These are phyloP conservation scores for Lepidopterella palustris DNA, from an alignment of 495 filamentous ascomycete genomes.

Conservation along the genomic window DNA sequence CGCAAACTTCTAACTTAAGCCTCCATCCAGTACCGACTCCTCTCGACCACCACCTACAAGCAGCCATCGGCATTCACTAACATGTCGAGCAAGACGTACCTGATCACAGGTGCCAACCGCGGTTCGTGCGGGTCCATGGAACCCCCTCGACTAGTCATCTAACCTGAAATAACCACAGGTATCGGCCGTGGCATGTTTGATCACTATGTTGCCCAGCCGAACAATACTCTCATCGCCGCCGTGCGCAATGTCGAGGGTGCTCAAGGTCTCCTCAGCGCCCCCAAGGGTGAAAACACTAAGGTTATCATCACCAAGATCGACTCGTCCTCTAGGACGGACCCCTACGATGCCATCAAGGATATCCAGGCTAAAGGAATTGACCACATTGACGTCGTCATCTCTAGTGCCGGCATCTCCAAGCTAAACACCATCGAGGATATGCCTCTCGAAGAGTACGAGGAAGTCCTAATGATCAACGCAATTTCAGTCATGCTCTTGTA, in stretches of 20 bases:
- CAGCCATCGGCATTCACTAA: not conserved
- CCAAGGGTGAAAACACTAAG: conserved; percentile 1
- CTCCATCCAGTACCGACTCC: too few relatives aligned
- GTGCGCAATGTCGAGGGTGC: conserved; percentile 6
- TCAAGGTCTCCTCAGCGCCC: not conserved
- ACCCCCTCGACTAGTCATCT: not conserved
- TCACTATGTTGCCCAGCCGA: not conserved
- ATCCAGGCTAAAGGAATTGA: conserved; percentile 11
- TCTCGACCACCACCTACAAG: not conserved
- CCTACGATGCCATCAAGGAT: conserved; percentile 5
- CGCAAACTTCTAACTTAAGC: too few relatives aligned
- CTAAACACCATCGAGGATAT: conserved; percentile 5
- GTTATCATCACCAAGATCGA: conserved; percentile 17
- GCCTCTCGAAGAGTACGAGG: conserved; percentile 3
- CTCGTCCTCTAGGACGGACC: conserved; percentile 7
- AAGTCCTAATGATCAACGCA: conserved; percentile 2
- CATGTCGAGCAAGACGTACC: conserved; percentile 6
- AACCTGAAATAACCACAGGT: not conserved
- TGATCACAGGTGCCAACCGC: conserved; percentile 5
- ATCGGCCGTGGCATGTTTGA: conserved; percentile 8
- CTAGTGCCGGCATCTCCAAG: conserved; percentile 10
- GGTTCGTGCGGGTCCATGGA: not conserved
- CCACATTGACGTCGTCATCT: conserved; percentile 18
- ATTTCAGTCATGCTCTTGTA: conserved; percentile 5
- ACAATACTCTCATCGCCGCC: conserved; percentile 14